These are phyloP conservation scores for Castanospermum australe DNA, from an alignment of 306 rosid species.

Conservation along the genomic window DNA sequence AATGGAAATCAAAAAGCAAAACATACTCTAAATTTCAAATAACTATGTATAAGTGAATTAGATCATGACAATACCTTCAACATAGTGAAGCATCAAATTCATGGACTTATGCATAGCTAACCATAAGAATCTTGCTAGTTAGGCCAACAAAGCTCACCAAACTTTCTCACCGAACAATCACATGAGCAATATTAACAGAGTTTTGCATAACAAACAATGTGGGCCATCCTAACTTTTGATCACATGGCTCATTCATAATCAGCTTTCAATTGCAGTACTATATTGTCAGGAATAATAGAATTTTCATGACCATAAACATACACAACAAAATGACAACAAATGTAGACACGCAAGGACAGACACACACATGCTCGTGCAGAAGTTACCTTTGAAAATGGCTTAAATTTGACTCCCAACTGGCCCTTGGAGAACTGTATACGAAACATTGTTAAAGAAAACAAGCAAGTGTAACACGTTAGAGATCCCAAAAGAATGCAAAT, in stretches of 20 bases:
- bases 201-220: not conserved
- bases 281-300: constrained; percentile 1
- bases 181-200: not conserved
- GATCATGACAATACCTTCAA: constrained; percentile 3
- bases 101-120: not conserved
- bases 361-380: constrained; percentile 2
- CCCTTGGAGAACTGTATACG: constrained; percentile 73
- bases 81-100: constrained; percentile 13
- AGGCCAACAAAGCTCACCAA: not conserved
- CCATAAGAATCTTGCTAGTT: not conserved
- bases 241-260: constrained; percentile 3
- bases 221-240: not conserved
- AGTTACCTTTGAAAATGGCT: constrained; percentile 91
- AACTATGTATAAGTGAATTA: not conserved
- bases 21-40: not conserved
- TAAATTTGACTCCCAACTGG: constrained; percentile 81
- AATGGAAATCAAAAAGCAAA: constrained; percentile 3
- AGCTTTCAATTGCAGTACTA: not conserved
- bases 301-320: constrained; percentile 2
- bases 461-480: constrained; percentile 11
- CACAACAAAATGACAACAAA: constrained; percentile 9
- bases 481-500: constrained; percentile 20
- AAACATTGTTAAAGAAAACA: constrained; percentile 30
- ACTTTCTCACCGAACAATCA: not conserved
- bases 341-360: constrained; percentile 7